Evolutionary conservation across 2,329 filamentous ascomycete genomes (phyloP), one percentile per base, ranked within the genome.

Genomic region (Verticillium nonalfalfae): DNA sequence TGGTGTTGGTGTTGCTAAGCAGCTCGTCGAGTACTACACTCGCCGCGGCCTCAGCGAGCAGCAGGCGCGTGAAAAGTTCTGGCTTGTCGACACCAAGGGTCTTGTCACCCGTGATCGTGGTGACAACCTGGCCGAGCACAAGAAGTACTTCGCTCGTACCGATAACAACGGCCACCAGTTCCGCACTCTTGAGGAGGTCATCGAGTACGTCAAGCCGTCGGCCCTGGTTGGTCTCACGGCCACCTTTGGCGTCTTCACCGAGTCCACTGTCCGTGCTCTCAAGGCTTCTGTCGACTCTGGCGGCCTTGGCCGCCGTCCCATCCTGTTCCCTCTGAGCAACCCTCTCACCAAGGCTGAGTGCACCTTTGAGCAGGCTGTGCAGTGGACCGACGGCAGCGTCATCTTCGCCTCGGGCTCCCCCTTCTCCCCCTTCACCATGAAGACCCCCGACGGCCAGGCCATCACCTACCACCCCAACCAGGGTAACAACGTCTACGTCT

Each of bases 341-440:
- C 95, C 95, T 58, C 88, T 93, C 59, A 93, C 90, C 78, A 97
- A 98, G 82, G 96, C 94, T 9, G 95, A 99, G 79, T 98, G 95
- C 80, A 97, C 92, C 15, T 98, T 96, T 71, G 93, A 97, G 81
- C 90, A 95, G 72, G 95, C 95, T 15, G 85, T 98, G 71, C 85
- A 87, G 70, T 88, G 94, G 87, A 98, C 94, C 11, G 90, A 98
- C 62, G 94, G 94, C 64, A 91, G 88, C 60, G 93, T 88, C 69
- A 87, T 99, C 73, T 99, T 99, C 72, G 95, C 95, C 58, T 97
- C 93, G 6, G 95, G 95, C 65, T 97, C 93, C 57, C 95, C 95
- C 14, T 98, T 98, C 85, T 84, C 87, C 31, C 83, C 88, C 2
- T 83, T 91, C 72, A 86, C 83, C 60, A 83, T 85, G 71, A 89